Evolutionary conservation across 192 early-diverging fungal genomes (phyloP).

Genomic region (Piromyces sp.): DNA sequence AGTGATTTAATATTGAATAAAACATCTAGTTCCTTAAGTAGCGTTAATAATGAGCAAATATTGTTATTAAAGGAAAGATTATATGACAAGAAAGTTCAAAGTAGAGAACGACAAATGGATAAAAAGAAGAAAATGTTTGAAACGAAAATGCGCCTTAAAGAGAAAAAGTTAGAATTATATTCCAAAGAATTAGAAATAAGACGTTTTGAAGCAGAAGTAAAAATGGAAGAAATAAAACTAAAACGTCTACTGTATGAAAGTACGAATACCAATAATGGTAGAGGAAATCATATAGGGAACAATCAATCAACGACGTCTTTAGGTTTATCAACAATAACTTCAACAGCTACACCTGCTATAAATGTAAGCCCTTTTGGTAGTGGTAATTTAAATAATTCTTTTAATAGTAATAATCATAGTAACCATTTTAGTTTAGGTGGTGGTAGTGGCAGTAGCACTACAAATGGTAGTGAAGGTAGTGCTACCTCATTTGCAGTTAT

Average conservation of each 20-base stretch:
- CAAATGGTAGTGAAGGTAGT: background rate
- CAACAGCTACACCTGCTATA: background rate
- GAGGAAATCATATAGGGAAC: background rate
- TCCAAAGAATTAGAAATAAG: background rate
- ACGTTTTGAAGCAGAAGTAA: background rate
- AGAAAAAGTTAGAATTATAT: background rate
- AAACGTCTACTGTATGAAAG: background rate
- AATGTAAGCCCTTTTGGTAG: background rate
- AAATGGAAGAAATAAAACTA: background rate
- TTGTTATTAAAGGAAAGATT: background rate
- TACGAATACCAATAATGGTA: background rate
- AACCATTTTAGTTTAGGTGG: background rate
- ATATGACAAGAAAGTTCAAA: background rate
- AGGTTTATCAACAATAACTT: background rate
- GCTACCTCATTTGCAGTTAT: background rate
- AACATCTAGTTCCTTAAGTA: background rate
- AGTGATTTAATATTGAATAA: background rate
- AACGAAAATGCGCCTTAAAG: background rate
- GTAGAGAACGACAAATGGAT: background rate
- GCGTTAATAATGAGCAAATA: background rate
- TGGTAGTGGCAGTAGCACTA: background rate
- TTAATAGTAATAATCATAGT: background rate
- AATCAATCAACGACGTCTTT: background rate
- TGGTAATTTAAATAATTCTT: background rate
- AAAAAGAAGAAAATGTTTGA: background rate